Conservation (phyloP, 2,329 filamentous ascomycete species). For the Colletotrichum sp. region DNA sequence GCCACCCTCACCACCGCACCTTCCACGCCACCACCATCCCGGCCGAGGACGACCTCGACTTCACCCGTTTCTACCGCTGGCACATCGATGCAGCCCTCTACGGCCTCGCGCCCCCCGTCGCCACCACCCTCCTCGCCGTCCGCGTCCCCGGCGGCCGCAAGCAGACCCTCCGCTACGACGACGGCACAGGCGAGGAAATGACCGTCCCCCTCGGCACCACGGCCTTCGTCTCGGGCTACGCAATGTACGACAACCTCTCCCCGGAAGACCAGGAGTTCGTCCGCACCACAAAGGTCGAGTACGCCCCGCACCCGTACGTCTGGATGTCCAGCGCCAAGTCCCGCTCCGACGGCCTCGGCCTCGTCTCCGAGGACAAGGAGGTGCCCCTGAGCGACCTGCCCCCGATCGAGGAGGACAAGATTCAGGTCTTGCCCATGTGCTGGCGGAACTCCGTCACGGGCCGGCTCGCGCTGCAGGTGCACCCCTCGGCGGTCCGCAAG, state of each 20-base stretch:
- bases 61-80: conserved; percentile 73
- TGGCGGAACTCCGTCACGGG: conserved; percentile 79
- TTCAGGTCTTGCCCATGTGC: conserved; percentile 76
- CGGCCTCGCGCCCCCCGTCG: conserved; percentile 73
- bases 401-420: conserved; percentile 66
- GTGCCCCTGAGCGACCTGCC: conserved; percentile 64
- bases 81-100: conserved; percentile 82
- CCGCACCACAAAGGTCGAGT: conserved; percentile 70
- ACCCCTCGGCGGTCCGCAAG: conserved; percentile 72
- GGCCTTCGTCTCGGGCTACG: conserved; percentile 73
- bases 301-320: conserved; percentile 80
- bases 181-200: conserved; percentile 69
- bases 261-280: conserved; percentile 71
- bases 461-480: conserved; percentile 72
- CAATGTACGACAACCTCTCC: conserved; percentile 71
- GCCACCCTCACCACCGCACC: conserved; percentile 77
- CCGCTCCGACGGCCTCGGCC: conserved; percentile 71
- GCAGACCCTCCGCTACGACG: conserved; percentile 75
- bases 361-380: conserved; percentile 70
- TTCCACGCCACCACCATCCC: conserved; percentile 73
- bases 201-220: conserved; percentile 76
- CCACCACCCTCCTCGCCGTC: conserved; percentile 76
- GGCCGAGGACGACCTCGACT: conserved; percentile 50
- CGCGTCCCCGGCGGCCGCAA: conserved; percentile 68
- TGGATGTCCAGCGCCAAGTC: conserved; percentile 78